Evolutionary conservation across 2,329 filamentous ascomycete species (phyloP).

Genomic region (Botrytis byssoidea): DNA sequence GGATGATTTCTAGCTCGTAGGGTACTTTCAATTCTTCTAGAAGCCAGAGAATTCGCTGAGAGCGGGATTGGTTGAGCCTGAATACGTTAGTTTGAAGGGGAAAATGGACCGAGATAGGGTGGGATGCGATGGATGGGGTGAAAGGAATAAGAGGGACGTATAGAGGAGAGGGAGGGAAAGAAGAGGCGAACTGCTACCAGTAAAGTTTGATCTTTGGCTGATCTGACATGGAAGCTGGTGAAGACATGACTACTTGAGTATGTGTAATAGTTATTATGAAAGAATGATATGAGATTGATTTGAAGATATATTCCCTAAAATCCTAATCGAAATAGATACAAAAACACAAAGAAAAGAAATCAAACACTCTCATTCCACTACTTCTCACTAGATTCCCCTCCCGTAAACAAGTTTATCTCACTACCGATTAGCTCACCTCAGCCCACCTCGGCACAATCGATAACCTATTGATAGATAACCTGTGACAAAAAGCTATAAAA

Average conservation of each 20-base stretch:
- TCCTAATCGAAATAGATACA: neutral
- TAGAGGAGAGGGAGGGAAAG: neutral
- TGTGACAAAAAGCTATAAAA: neutral
- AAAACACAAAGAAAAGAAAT: neutral
- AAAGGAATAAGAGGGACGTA: slow-evolving; percentile 42
- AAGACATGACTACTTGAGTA: slow-evolving; percentile 2
- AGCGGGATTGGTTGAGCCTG: slow-evolving; percentile 41
- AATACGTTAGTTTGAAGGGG: slow-evolving; percentile 18
- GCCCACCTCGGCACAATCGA: neutral
- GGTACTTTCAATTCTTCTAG: slow-evolving; percentile 68
- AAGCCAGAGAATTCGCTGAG: slow-evolving; percentile 68
- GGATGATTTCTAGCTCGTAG: slow-evolving; percentile 79
- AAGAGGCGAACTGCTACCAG: slow-evolving; percentile 44
- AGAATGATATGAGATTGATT: neutral
- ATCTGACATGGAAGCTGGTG: slow-evolving; percentile 21
- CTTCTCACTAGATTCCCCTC: neutral
- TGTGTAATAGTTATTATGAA: neutral
- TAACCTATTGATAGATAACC: neutral
- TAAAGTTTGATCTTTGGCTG: slow-evolving; percentile 54
- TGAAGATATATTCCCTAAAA: neutral
- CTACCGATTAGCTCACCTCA: neutral
- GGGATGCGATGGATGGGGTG: slow-evolving; percentile 36
- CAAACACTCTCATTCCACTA: neutral
- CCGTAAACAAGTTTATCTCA: neutral
- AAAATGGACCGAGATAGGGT: neutral